A percentile compares a stretch with the other conserved stretches of the same genome.
Evolutionary conservation across 1,284 basidiomycete species (phyloP).

Genomic region (Ganoderma resinaceum): DNA sequence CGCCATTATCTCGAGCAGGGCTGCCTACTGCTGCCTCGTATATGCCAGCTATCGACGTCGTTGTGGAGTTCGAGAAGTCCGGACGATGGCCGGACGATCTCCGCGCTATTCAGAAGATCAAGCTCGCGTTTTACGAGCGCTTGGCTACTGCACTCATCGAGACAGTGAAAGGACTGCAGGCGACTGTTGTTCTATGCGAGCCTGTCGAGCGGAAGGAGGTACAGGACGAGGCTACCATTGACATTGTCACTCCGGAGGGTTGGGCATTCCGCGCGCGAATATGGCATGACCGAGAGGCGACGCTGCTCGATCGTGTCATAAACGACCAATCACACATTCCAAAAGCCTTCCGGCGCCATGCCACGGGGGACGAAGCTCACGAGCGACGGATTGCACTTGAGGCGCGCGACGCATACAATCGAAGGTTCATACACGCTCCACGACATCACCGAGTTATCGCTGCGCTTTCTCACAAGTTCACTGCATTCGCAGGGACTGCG

Average conservation of each 20-base stretch:
- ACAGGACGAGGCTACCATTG: slow-evolving; percentile 77
- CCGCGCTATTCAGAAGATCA: slow-evolving; percentile 92
- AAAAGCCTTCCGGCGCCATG: slow-evolving; percentile 46
- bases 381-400: slow-evolving; percentile 64
- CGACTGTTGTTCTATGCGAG: slow-evolving; percentile 64
- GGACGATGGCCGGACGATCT: slow-evolving; percentile 97
- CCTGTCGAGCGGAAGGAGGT: slow-evolving; percentile 59
- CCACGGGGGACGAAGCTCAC: slow-evolving; percentile 45
- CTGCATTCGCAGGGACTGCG: slow-evolving; percentile 85
- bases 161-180: slow-evolving; percentile 57
- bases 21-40: slow-evolving; percentile 69
- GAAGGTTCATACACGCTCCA: slow-evolving; percentile 81
- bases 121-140: slow-evolving; percentile 90
- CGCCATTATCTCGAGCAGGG: slow-evolving; percentile 49
- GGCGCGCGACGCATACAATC: slow-evolving; percentile 71
- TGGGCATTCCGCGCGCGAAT: slow-evolving; percentile 89
- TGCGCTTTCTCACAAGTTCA: slow-evolving; percentile 80
- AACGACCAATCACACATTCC: slow-evolving; percentile 49
- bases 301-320: slow-evolving; percentile 78
- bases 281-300: slow-evolving; percentile 88
- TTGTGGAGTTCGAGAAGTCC: slow-evolving; percentile 91
- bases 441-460: slow-evolving; percentile 88
- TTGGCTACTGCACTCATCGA: slow-evolving; percentile 71
- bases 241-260: slow-evolving; percentile 83
- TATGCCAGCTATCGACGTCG: slow-evolving; percentile 72